Base-by-base conservation (phyloP, 495 filamentous ascomycete species). In the Astrothelium subdiscretum region DNA sequence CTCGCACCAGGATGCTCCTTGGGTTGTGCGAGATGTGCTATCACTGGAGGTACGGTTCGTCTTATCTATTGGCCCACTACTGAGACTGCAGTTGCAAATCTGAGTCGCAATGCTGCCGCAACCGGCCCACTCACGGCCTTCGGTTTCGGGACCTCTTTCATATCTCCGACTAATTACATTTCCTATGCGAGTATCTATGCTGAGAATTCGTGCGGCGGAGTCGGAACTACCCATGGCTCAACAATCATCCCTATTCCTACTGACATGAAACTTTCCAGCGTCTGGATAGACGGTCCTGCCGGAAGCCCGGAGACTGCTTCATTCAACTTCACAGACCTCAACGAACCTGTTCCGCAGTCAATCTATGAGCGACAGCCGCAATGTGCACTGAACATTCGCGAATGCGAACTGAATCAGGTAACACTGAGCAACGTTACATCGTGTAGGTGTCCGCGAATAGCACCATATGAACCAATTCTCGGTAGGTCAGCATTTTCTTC, bases 31-130 rank as follows among this genome's bases (percentile, higher is more conserved):
- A 27, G 11, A 8, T 65, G 63, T 31, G 59, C 40, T 15, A 57
- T 65, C 58, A 65, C 63, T 26, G 58, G 58, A 8, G 58, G 58
- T 8, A 60, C 29, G 3, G 58, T 60, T 11, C 58, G 20, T 15
- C 31, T 60, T 4, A 31, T 60, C 6, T 40, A 60, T 31, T 60
- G 58, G 58, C 58, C 31, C 8, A 8, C 15, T 4, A 13, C 29
- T 1, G 29, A 27, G 3, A 15, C 15, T 35, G 13, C 40, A 27
- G 5, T 13, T 10, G 20, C 15, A 18, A 59, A 59, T n/a, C n/a
- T n/a, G n/a, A n/a, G n/a, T n/a, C n/a, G n/a, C n/a, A n/a, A n/a
- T n/a, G n/a, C n/a, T n/a, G n/a, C n/a, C 32, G n/a, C 18, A 27
- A 59, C 11, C 13, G 26, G 11, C 42, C 44, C 29, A 2, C 44